These are phyloP conservation scores for Calvatia gigantea DNA, from an alignment of 768 basidiomycete genomes.

Conservation along the genomic window DNA sequence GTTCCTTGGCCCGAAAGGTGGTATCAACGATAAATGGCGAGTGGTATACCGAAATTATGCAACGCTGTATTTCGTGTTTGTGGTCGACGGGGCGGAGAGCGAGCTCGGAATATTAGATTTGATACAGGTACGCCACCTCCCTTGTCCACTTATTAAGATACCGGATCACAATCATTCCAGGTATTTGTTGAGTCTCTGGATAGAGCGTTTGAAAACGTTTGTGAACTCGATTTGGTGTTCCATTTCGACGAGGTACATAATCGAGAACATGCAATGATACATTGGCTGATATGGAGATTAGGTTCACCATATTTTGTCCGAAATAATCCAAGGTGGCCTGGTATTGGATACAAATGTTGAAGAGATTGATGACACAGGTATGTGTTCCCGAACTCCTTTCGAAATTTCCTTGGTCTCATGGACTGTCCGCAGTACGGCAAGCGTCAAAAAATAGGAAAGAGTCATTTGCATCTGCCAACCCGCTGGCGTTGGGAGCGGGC, in stretches of 20 bases:
- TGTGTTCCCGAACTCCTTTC: slow-evolving; percentile 21
- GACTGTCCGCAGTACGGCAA: slow-evolving; percentile 50
- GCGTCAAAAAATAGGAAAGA: slow-evolving; percentile 72
- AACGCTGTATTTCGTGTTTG: slow-evolving; percentile 95
- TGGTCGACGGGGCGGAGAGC: slow-evolving; percentile 94
- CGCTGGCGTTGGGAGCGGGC: slow-evolving; percentile 68
- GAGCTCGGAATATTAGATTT: slow-evolving; percentile 95
- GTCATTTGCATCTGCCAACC: slow-evolving; percentile 79
- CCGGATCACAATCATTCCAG: slow-evolving; percentile 33
- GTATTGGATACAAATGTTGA: slow-evolving; percentile 94
- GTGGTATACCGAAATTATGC: slow-evolving; percentile 96
- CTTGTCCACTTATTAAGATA: background rate
- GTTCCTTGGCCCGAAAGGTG: slow-evolving; percentile 56
- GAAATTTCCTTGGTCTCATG: slow-evolving; percentile 6
- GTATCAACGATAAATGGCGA: slow-evolving; percentile 59
- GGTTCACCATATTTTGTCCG: slow-evolving; percentile 95
- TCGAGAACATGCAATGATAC: background rate
- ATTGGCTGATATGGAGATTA: slow-evolving; percentile 23
- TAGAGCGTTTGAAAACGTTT: slow-evolving; percentile 95
- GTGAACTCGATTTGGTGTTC: slow-evolving; percentile 96
- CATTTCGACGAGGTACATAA: slow-evolving; percentile 90
- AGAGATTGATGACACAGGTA: slow-evolving; percentile 73
- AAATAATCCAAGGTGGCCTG: slow-evolving; percentile 94
- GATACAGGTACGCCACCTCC: slow-evolving; percentile 70
- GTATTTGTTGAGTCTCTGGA: slow-evolving; percentile 98